Conservation (phyloP, 148 eudicot species). For the Gaultheria prostrata region DNA sequence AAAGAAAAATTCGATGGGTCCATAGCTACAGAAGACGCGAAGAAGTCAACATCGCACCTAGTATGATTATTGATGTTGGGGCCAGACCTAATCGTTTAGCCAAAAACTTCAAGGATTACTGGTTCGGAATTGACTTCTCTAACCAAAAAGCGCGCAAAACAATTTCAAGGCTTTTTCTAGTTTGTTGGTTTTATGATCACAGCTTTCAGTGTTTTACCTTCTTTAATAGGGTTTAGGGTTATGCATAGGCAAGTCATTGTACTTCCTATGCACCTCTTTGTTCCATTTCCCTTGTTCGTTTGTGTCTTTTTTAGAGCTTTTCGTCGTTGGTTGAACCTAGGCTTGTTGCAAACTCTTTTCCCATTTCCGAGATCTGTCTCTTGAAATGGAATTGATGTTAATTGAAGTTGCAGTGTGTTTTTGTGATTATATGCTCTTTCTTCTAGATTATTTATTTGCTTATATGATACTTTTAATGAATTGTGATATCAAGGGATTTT, state of each 20-base stretch:
- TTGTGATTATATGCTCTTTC: background rate
- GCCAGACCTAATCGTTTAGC: background rate
- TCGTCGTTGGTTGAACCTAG: background rate
- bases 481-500: background rate
- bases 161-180: background rate
- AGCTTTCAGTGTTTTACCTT: background rate
- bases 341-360: background rate
- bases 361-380: background rate
- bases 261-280: background rate
- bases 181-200: background rate
- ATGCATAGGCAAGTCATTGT: background rate
- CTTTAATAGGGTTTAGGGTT: background rate
- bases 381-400: background rate
- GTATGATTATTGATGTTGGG: background rate
- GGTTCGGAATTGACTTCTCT: conserved; percentile 36
- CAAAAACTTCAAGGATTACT: background rate
- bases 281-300: background rate
- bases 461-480: background rate
- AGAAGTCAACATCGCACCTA: conserved; percentile 37
- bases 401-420: background rate
- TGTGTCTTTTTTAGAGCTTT: background rate
- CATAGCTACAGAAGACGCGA: background rate
- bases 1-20: conserved; percentile 1
- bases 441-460: background rate
- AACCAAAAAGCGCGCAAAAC: background rate